A percentile compares a stretch with the other conserved stretches of the same genome.
Evolutionary conservation across 2,329 filamentous ascomycete genomes (phyloP).

Genomic region (Cercospora citrullina): DNA sequence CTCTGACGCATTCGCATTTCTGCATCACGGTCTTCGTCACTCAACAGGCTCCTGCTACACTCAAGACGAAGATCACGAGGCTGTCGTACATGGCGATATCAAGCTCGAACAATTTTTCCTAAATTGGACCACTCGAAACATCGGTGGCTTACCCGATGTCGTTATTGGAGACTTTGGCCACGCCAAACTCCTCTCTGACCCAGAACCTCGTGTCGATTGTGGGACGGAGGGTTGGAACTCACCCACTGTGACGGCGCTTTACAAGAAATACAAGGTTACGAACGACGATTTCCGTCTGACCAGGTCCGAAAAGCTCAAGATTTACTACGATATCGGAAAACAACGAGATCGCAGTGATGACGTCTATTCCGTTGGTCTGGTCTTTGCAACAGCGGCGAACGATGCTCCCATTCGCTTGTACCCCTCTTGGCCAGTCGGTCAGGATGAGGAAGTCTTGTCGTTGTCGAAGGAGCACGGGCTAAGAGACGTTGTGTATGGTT

Average conservation of each 20-base stretch:
- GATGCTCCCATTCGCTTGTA: not conserved
- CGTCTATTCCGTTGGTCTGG: slow-evolving; percentile 20
- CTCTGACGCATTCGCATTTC: slow-evolving; percentile 22
- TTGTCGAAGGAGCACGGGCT: not conserved
- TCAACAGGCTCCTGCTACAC: slow-evolving; percentile 13
- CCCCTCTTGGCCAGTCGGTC: not conserved
- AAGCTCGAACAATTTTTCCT: slow-evolving; percentile 25
- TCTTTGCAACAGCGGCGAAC: slow-evolving; percentile 14
- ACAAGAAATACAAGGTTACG: not conserved
- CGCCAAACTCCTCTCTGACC: not conserved
- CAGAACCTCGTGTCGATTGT: not conserved
- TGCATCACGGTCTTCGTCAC: slow-evolving; percentile 27
- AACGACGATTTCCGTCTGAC: not conserved
- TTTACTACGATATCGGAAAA: slow-evolving; percentile 1
- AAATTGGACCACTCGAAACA: not conserved
- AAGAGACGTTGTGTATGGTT: not conserved
- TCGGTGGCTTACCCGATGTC: slow-evolving; percentile 22
- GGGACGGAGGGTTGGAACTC: slow-evolving; percentile 15
- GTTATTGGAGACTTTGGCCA: slow-evolving; percentile 27
- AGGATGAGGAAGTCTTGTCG: not conserved
- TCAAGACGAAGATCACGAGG: slow-evolving; percentile 10
- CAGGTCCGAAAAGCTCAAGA: not conserved
- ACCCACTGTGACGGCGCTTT: slow-evolving; percentile 15
- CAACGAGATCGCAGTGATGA: slow-evolving; percentile 5
- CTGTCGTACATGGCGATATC: slow-evolving; percentile 27